Conservation (phyloP, 148 eudicot genomes). For the Fagopyrum esculentum region DNA sequence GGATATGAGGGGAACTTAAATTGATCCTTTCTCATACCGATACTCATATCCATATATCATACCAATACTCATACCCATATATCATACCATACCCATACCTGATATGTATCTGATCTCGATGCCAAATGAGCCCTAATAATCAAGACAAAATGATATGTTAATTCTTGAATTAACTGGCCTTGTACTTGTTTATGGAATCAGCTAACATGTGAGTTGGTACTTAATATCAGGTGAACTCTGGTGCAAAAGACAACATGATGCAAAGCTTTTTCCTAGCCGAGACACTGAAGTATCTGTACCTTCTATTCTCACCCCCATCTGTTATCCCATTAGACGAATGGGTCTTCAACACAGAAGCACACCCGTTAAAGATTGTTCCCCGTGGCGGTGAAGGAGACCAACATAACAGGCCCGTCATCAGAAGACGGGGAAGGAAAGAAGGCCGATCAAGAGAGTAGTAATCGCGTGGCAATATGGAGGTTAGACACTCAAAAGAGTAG, state of each 20-base stretch:
- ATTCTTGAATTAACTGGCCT: background rate
- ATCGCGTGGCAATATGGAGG: background rate
- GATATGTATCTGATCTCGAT: too few species aligned
- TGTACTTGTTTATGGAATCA: background rate
- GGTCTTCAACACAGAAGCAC: conserved; percentile 24
- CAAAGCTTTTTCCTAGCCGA: conserved; percentile 20
- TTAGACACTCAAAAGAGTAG: background rate
- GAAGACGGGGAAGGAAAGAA: conserved; percentile 60
- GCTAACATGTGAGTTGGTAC: background rate
- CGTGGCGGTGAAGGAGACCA: conserved; percentile 27
- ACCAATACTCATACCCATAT: too few species aligned
- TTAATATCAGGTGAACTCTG: conserved; percentile 19
- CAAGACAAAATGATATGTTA: background rate
- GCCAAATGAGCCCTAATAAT: too few species aligned
- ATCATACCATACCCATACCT: too few species aligned
- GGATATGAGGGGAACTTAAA: background rate
- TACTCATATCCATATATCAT: too few species aligned
- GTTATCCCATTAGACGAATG: conserved; percentile 18
- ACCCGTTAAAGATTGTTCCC: conserved; percentile 27
- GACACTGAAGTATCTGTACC: conserved; percentile 20
- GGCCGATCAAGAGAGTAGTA: conserved; percentile 38
- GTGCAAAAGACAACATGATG: conserved; percentile 20
- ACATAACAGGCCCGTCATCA: conserved; percentile 32
- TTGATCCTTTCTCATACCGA: background rate
- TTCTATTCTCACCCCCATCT: conserved; percentile 15